Conservation (phyloP, 306 rosid species). For the Malus asiatica region DNA sequence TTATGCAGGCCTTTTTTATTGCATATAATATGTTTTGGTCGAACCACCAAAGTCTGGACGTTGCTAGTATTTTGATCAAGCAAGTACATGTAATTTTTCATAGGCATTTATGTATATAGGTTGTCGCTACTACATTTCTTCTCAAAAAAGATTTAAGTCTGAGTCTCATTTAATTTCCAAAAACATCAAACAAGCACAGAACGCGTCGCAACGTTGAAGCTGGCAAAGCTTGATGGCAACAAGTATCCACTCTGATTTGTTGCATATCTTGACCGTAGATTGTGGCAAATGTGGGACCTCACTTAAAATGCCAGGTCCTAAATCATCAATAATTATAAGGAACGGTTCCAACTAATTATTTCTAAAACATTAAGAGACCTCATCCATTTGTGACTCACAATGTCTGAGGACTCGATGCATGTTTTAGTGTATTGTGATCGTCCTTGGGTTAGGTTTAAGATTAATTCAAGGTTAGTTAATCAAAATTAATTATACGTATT, state of each 20-base stretch:
- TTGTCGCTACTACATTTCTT: neutral
- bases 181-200: neutral
- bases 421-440: neutral
- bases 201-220: neutral
- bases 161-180: neutral
- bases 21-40: too few species aligned
- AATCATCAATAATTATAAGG: neutral
- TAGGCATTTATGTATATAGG: too few species aligned
- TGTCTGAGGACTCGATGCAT: neutral
- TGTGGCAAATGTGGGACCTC: neutral
- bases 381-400: neutral
- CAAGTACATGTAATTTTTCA: too few species aligned
- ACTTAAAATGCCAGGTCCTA: neutral
- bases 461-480: neutral
- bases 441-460: neutral
- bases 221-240: slow-evolving; percentile 6
- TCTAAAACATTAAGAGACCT: neutral
- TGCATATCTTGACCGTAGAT: neutral
- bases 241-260: neutral
- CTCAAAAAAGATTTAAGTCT: neutral
- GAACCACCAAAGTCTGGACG: too few species aligned
- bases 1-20: too few species aligned
- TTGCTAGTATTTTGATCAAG: too few species aligned
- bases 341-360: neutral
- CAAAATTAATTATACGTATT: too few species aligned